Percentiles rank a stretch among this genome's conserved stretches.
phyloP scores from a whole-genome alignment of 108 stramenopile genomes.

The Epithemia pelagica region DNA sequence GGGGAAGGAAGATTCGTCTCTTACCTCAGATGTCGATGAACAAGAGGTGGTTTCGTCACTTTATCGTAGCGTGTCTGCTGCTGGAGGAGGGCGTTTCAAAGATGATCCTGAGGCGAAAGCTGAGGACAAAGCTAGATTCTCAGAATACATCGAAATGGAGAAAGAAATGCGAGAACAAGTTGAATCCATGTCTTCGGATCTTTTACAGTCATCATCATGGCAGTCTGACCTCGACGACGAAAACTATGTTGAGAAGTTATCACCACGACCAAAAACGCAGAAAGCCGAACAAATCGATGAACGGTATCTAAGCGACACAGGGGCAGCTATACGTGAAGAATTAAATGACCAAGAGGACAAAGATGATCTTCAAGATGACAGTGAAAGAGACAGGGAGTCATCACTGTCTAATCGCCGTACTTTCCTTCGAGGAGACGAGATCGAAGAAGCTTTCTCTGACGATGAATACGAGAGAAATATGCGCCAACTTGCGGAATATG shows the following conservation, averaged over 20 bases:
- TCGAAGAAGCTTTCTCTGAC: constrained; percentile 26
- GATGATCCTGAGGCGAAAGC: constrained; percentile 34
- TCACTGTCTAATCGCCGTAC: not conserved
- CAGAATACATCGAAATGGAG: constrained; percentile 48
- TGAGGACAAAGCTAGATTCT: constrained; percentile 44
- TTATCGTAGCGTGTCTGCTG: constrained; percentile 51
- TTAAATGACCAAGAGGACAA: constrained; percentile 18
- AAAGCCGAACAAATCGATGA: constrained; percentile 20
- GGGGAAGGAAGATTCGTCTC: constrained; percentile 1
- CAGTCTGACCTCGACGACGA: constrained; percentile 29
- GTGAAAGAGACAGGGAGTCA: constrained; percentile 36
- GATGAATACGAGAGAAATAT: constrained; percentile 41
- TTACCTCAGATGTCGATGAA: constrained; percentile 25
- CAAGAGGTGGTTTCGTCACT: constrained; percentile 37
- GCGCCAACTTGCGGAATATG: constrained; percentile 38
- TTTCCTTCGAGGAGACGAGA: constrained; percentile 14
- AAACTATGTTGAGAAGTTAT: constrained; percentile 40
- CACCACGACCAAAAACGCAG: constrained; percentile 22
- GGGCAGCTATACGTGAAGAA: constrained; percentile 7
- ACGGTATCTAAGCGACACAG: constrained; percentile 26
- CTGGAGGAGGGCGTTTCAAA: constrained; percentile 39
- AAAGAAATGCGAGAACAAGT: constrained; percentile 39
- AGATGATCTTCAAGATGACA: constrained; percentile 11
- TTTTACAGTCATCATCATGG: not conserved
- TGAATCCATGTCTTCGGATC: constrained; percentile 18